These are phyloP conservation scores for Carex littledalei DNA, from an alignment of 176 grass and related monocot species.

Conservation along the genomic window DNA sequence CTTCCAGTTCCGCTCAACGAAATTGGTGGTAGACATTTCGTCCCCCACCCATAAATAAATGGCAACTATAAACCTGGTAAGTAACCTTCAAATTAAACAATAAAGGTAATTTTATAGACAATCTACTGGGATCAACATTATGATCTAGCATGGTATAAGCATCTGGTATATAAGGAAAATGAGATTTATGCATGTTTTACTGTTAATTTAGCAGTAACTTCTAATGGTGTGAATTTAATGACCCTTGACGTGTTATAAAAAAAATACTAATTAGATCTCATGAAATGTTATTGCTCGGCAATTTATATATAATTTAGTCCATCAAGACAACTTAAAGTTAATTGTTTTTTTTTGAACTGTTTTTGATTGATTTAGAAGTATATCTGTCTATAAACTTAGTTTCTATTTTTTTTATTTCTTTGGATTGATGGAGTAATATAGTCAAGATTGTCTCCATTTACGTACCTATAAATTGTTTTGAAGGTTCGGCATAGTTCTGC, in stretches of 20 bases:
- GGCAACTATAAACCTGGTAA: background rate
- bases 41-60: background rate
- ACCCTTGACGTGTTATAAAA: background rate
- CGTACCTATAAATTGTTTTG: background rate
- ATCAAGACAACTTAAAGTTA: background rate
- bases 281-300: background rate
- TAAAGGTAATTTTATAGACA: background rate
- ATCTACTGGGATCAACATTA: background rate
- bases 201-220: background rate
- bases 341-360: background rate
- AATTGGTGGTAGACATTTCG: background rate
- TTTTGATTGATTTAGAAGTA: background rate
- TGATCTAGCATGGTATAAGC: background rate
- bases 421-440: background rate
- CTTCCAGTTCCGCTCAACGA: background rate
- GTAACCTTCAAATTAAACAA: background rate
- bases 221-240: background rate
- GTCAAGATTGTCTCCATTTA: background rate
- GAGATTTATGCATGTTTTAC: background rate
- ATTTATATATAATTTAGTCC: background rate
- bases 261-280: background rate
- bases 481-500: background rate
- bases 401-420: background rate
- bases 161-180: background rate
- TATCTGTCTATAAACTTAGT: background rate